Evolutionary conservation across 1,284 basidiomycete genomes (phyloP), one percentile per base, ranked within the genome.

Genomic region (Tylopilus orsonianus): DNA sequence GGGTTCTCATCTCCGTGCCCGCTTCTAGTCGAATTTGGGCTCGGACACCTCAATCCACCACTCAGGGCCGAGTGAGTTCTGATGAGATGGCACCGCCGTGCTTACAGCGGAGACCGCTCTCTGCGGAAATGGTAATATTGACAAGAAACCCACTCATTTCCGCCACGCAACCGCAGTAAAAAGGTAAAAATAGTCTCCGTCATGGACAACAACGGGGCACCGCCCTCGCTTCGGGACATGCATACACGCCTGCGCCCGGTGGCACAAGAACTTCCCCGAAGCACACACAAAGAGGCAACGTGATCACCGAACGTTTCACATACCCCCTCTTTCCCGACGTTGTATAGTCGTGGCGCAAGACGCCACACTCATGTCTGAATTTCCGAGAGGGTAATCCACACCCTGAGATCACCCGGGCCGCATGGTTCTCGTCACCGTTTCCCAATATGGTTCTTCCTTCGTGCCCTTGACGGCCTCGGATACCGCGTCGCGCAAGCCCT

Each of bases 401-500:
- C 24, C 43, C 41, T 29, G 12, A 24, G 46, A 39, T 57, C 51
- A 56, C 32, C 12, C 20, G 33, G 27, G 27, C 47, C 35, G 32
- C 54, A 64, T 58, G 38, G 44, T 50, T 20, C 5, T 46, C 8
- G 41, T 50, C 42, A 68, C 53, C 45, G 50, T 41, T 12, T 41
- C 51, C 68, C 65, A 67, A 51, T 68, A 68, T 20, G 24, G 41
- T 35, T 54, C 55, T 19, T 68, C 67, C 22, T 27, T 29, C 8
- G 69, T 67, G 20, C 50, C 66, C 41, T 53, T 49, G 40, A 69
- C 62, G 9, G 65, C 68, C 43, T 48, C 56, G 49, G 42, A 60
- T 16, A 64, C 58, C 13, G 60, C 62, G 41, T 49, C 36, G 22
- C 48, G 36, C 7, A 70, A 46, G 13, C 44, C 39, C 36, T 49